Evolutionary conservation across 2,329 filamentous ascomycete species (phyloP).

Genomic region (Fusarium longipes): DNA sequence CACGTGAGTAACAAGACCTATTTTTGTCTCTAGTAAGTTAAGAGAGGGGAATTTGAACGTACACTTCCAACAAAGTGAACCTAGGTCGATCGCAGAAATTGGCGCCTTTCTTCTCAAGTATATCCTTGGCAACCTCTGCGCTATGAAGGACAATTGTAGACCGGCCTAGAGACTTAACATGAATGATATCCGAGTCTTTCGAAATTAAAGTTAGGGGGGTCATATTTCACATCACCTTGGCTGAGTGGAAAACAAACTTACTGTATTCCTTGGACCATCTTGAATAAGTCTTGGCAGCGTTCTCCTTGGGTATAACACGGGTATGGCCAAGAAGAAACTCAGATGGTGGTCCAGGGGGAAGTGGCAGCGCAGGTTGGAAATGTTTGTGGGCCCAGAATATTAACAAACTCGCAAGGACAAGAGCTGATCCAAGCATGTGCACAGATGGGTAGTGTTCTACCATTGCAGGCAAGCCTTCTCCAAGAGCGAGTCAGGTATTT

Average conservation of each 20-base stretch:
- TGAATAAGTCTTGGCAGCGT: conserved; percentile 44
- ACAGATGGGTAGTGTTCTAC: conserved; percentile 22
- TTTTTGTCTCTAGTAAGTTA: neutral
- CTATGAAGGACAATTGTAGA: conserved; percentile 49
- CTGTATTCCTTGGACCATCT: conserved; percentile 46
- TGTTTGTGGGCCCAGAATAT: conserved; percentile 10
- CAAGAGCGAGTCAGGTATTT: neutral
- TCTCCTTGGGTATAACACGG: conserved; percentile 45
- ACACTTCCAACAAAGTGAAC: conserved; percentile 55
- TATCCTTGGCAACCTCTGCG: conserved; percentile 51
- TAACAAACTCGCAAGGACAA: conserved; percentile 21
- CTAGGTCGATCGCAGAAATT: conserved; percentile 59
- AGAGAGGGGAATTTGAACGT: conserved; percentile 13
- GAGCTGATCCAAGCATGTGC: conserved; percentile 13
- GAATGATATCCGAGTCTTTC: conserved; percentile 49
- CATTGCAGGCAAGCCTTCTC: neutral
- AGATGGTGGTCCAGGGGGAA: conserved; percentile 46
- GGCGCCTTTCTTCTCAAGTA: conserved; percentile 57
- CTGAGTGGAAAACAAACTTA: conserved; percentile 14
- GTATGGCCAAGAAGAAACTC: conserved; percentile 46
- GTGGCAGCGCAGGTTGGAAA: conserved; percentile 24
- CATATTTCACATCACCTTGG: neutral
- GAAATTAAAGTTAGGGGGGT: neutral
- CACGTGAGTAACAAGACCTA: neutral
- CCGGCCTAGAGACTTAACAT: conserved; percentile 47